Base-by-base conservation (phyloP, 495 filamentous ascomycete species). In the Rusavskia elegans region DNA sequence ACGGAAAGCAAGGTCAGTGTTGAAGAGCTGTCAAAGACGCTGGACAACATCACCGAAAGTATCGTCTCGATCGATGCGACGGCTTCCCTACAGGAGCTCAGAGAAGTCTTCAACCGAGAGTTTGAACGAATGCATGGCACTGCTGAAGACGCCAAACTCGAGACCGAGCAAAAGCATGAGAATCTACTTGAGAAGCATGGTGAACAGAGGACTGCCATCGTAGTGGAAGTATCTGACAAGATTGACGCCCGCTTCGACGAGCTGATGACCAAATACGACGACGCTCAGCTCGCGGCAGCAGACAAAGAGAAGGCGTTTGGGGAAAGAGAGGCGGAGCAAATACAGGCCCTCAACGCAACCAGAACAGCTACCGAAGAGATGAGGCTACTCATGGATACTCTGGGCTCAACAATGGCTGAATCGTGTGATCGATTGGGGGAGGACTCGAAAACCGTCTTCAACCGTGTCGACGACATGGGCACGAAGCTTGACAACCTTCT, bases 341-440 rank as follows among this genome's bases (percentile, higher is more conserved):
- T 85, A 45, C 80, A 83, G 51, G 74, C 84, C 10, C 62, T 90
- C 23, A 72, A 80, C 5, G 76, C 73, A 50, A 88, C 83, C 38
- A 94, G 84, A 64, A 71, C 77, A 2, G 78, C 90, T 35, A 80
- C 86, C 0, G 89, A 96, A 55, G 89, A 95, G 53, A 80, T 96
- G 41, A 85, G 81, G 59, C 65, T 84, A 2, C 78, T 89, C 5
- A 81, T 93, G 55, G 87, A 94, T 53, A 83, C 84, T 10, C 84
- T 96, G 58, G 84, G 87, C 16, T 74, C 78, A n/a, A 79, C 81
- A 25, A 77, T 94, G 51, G 85, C 80, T n/a, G 86, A 93, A 36
- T 80, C 81, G 0, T 78, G 86, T 38, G 87, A 94, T 63, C 87
- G 87, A 55, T 81, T 89, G 71, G 76, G 82, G 41, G 82, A 82